Conservation (phyloP, 2,329 filamentous ascomycete species). For the Penicillium vulpinum region DNA sequence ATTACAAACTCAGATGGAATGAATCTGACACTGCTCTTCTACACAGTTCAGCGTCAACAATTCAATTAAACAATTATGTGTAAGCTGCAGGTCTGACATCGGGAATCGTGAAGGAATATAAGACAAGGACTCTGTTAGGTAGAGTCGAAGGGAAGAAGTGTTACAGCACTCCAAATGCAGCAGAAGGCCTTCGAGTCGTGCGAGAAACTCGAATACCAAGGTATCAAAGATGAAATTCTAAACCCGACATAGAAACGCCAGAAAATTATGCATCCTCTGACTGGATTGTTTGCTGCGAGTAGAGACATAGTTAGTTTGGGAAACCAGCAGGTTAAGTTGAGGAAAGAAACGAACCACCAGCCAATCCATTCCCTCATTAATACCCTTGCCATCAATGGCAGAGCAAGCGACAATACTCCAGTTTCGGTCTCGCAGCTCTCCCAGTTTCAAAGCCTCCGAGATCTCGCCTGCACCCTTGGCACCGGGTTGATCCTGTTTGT, state of each 20-base stretch:
- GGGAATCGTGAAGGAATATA: slow-evolving; percentile 35
- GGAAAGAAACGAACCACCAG: slow-evolving; percentile 68
- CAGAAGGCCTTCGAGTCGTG: slow-evolving; percentile 17
- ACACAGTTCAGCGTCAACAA: slow-evolving; percentile 11
- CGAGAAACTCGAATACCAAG: slow-evolving; percentile 19
- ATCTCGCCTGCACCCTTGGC: slow-evolving; percentile 97
- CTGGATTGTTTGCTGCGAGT: slow-evolving; percentile 44
- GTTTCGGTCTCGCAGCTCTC: slow-evolving; percentile 91
- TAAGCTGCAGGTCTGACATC: slow-evolving; percentile 23
- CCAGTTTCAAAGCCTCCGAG: slow-evolving; percentile 84
- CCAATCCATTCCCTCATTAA: slow-evolving; percentile 99
- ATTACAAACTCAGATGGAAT: not conserved
- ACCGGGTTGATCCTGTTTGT: slow-evolving; percentile 98
- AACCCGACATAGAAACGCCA: slow-evolving; percentile 30
- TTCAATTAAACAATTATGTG: slow-evolving; percentile 38
- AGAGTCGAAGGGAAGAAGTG: slow-evolving; percentile 27
- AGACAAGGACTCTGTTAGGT: slow-evolving; percentile 33
- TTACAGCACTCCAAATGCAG: slow-evolving; percentile 25
- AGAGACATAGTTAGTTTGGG: not conserved
- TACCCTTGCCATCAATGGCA: slow-evolving; percentile 90
- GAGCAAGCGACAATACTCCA: slow-evolving; percentile 99
- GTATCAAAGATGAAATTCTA: slow-evolving; percentile 36
- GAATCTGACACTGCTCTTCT: not conserved
- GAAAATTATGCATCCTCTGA: slow-evolving; percentile 44
- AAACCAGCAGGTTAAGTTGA: slow-evolving; percentile 13